Base-by-base conservation (phyloP, 108 stramenopile genomes). In the Nannochloropsis granulata region DNA sequence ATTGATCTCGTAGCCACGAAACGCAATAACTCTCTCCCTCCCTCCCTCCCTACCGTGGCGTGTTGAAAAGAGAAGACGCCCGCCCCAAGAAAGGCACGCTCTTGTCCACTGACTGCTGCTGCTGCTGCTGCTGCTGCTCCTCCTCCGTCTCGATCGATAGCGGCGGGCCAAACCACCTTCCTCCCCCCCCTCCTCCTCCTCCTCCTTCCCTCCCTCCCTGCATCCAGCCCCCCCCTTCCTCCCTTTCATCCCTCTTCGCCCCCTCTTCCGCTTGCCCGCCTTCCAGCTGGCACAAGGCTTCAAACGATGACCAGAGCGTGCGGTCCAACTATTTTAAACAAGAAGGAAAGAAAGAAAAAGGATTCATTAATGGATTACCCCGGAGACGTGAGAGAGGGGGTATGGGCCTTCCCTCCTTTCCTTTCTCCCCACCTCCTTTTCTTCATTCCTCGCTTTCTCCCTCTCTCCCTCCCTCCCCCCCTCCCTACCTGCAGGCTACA, bases 241-340 rank as follows among this genome's bases (percentile, higher is more conserved):
- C 56, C 56, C n/a, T 7, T n/a, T 71, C 2, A 16, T 1, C n/a
- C n/a, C 21, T 7, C 8, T 71, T 7, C 56, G 1, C 56, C 56
- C 56, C 8, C n/a, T 71, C 21, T n/a, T 71, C 56, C 56, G 2
- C 56, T 7, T 71, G 16, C 56, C 56, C 56, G 16, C 56, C 56
- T 71, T 84, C 88, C 45, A 88, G 80, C 56, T 85, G 84, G 88
- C 88, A 88, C 23, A 88, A 82, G 23, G 84, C 71, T 82, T 79
- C 84, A 24, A 88, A 42, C 16, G 81, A 81, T 16, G 82, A 44
- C 88, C 88, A 88, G 84, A 88, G 81, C 14, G 84, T 85, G 8
- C 84, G 88, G 84, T 88, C 88, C 78, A 84, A 2, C 56, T 71
- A n/a, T 71, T 71, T n/a, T n/a, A n/a, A n/a, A n/a, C n/a, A n/a